A percentile compares a stretch with the other conserved stretches of the same genome.
Conservation (phyloP, 441 rosid genomes). For the Raphanus hybrid region DNA sequence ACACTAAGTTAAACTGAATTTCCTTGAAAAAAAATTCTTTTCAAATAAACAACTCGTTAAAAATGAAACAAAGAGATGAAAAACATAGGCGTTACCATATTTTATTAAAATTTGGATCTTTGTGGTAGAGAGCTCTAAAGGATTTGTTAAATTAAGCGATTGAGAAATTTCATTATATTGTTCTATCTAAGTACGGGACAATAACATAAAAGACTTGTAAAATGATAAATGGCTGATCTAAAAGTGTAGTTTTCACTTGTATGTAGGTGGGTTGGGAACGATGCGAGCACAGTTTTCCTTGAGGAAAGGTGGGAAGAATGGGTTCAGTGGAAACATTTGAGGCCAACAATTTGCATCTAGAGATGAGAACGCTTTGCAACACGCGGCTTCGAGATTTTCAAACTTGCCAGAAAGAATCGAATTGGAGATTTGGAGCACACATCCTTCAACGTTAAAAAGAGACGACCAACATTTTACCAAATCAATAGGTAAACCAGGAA, state of each 20-base stretch:
- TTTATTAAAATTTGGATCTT: neutral
- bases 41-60: neutral
- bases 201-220: too few species aligned
- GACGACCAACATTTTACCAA: slow-evolving; percentile 14
- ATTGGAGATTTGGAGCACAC: neutral
- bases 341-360: slow-evolving; percentile 1
- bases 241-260: neutral
- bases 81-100: neutral
- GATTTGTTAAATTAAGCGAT: neutral
- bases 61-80: neutral
- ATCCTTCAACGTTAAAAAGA: slow-evolving; percentile 1
- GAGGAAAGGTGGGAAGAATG: slow-evolving; percentile 2
- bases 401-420: neutral
- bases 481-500: neutral
- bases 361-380: neutral
- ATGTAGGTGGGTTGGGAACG: neutral
- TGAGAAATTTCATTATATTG: neutral
- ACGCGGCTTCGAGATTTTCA: neutral
- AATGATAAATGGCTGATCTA: slow-evolving; percentile 1
- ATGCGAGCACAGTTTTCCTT: neutral
- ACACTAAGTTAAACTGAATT: neutral
- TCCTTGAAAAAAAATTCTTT: too few species aligned
- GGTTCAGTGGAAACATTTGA: slow-evolving; percentile 14
- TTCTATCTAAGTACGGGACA: neutral
- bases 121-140: neutral